Evolutionary conservation across 129 eudicot species (phyloP).

Genomic region (Ambrosia artemisiifolia): DNA sequence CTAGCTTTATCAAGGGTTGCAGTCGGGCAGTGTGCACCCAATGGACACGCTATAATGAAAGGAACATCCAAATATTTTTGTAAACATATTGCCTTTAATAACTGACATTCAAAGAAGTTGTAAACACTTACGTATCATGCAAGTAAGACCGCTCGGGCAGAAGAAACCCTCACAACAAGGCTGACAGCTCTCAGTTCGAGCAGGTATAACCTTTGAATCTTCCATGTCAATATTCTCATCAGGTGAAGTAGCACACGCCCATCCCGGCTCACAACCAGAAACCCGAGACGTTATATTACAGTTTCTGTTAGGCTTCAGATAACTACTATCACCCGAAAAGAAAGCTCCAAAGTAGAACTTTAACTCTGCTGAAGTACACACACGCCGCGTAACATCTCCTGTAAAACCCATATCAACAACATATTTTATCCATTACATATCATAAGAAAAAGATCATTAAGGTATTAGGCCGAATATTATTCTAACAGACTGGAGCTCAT

Average conservation of each 20-base stretch:
- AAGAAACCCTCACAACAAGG: constrained; percentile 95
- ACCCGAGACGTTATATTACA: constrained; percentile 73
- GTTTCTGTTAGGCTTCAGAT: constrained; percentile 61
- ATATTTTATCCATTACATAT: background rate
- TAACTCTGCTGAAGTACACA: constrained; percentile 82
- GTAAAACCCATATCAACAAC: background rate
- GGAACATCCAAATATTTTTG: background rate
- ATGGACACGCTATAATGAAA: constrained; percentile 76
- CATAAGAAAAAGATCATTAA: background rate
- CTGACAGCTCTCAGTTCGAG: constrained; percentile 61
- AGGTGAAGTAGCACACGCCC: constrained; percentile 66
- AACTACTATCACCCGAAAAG: constrained; percentile 23
- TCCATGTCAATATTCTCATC: constrained; percentile 36
- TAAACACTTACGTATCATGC: constrained; percentile 90
- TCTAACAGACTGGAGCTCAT: background rate
- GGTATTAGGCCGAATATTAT: background rate
- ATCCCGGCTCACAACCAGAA: constrained; percentile 97
- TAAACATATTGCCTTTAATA: background rate
- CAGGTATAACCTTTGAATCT: constrained; percentile 54
- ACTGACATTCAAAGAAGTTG: background rate
- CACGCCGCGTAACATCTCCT: constrained; percentile 56
- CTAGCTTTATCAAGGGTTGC: constrained; percentile 55
- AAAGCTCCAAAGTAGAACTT: constrained; percentile 57
- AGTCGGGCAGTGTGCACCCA: constrained; percentile 90
- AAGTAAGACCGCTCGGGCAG: constrained; percentile 82